Conservation (phyloP, 192 early-diverging fungal species). For the Umbelopsis sp. region DNA sequence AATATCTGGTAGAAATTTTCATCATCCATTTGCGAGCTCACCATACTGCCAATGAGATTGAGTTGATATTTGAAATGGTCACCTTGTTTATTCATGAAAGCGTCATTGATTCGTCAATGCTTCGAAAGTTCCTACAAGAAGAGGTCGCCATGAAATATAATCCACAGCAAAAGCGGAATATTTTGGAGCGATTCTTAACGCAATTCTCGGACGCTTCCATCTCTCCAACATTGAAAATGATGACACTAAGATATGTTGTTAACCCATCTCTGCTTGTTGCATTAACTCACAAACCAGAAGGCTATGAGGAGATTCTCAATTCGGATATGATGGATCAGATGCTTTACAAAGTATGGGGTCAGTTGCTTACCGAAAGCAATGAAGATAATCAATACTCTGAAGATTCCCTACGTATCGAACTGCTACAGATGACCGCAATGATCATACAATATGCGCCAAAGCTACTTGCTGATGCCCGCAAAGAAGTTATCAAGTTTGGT, state of each 20-base stretch:
- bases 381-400: conserved; percentile 62
- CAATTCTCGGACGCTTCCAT: conserved; percentile 61
- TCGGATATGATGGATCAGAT: conserved; percentile 60
- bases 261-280: conserved; percentile 83
- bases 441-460: conserved; percentile 80
- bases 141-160: conserved; percentile 61
- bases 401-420: conserved; percentile 76
- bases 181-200: conserved; percentile 80
- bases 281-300: conserved; percentile 53
- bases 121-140: conserved; percentile 74
- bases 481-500: conserved; percentile 94
- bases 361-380: conserved; percentile 46
- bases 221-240: conserved; percentile 70
- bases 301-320: conserved; percentile 58
- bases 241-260: conserved; percentile 75
- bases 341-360: conserved; percentile 62
- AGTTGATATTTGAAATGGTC: conserved; percentile 75
- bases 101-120: conserved; percentile 60
- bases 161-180: conserved; percentile 58
- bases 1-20: conserved; percentile 72
- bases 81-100: conserved; percentile 69
- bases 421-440: conserved; percentile 90
- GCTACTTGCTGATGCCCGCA: conserved; percentile 75
- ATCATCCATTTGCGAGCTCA: conserved; percentile 66
- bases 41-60: conserved; percentile 55